Evolutionary conservation across 179 eudicot genomes (phyloP), one percentile per base, ranked within the genome.

Genomic region (Spinacia oleracea): DNA sequence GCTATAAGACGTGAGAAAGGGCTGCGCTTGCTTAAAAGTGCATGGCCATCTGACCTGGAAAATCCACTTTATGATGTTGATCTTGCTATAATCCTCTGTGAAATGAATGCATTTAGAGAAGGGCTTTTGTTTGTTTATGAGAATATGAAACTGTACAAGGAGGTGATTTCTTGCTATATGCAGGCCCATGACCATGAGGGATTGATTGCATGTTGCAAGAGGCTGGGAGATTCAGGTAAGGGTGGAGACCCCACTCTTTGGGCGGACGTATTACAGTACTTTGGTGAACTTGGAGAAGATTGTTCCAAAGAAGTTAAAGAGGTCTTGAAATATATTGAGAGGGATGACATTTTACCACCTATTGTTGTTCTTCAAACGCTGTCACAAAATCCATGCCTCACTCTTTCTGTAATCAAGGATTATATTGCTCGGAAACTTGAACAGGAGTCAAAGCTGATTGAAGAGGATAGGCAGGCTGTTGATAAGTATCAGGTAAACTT

Each of bases 221-320:
- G 94, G 83, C 90, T 96, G 23, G 98, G 98, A 75, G 97, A 96
- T 88, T 91, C 96, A 20, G 96, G 93, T 45, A 89, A 86, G 81
- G 98, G 96, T 63, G 99, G 98, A 38, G 98, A 96, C 78, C 85
- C 98, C 42, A 69, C 92, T 76, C 98, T 96, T 70, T 96, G 99
- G 99, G 93, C 94, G 66, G 99, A 93, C 75, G 78, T 96, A 50
- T 84, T 96, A 77, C 91, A 90, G 79, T 96, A 96, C 81, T 96
- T 96, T 79, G 98, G 99, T 51, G 99, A 96, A 84, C 97, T 96
- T 78, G 99, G 99, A 79, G 99, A 96, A 89, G 99, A 96, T 83
- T 96, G 99, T 80, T 91, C 98, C 66, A 96, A 88, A 84, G 97
- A 96, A 86, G 99, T 96, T 71, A 91, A 88, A 85, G 97, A 96